Base-by-base conservation (phyloP, 106 monocot species). In the Allium sativum region DNA sequence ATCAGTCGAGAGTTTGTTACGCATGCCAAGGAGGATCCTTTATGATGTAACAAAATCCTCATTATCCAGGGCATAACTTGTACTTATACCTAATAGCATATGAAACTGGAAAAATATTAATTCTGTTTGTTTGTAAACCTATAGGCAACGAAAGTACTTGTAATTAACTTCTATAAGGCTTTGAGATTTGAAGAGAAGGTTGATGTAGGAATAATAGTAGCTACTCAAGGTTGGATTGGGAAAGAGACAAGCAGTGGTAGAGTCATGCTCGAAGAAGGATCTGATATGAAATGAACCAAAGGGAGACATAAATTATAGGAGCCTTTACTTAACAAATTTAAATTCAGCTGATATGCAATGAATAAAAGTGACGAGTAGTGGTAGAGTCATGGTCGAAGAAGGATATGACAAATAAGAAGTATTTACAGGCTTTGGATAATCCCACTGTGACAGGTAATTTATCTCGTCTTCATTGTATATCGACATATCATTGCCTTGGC, bases 241-340 rank as follows among this genome's bases (percentile, higher is more conserved):
- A 69, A 76, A 40, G 91, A 87, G 48, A 74, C 74, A 66, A 84
- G 71, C 76, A 62, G 80, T 20, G 77, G 81, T 11, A 83, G 47
- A 72, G 78, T 84, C 47, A 79, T 87, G 87, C 70, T 92, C 1
- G 86, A 86, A 53, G 92, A 92, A 61, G 92, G 87, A 22, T 68
- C 81, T 7, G 92, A 84, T 63, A 84, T 84, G 87, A 84, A 92
- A 42, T 82, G 81, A 84, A 92, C 76, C 56, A 84, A 84, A 69
- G 87, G 17, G 92, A 87, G 78, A n/a, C n/a, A 87, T 92, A 61
- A 45, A 22, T 15, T 50, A 15, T 2, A 50, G 31, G 5, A 31
- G 5, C 31, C 31, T 1, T 0, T 31, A 31, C 5, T 31, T 31
- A 31, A 31, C 31, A 31, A 31, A 3, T 31, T 31, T 31, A 1